Base-by-base conservation (phyloP, 352 stramenopile species). In the Pythium aristosporum region DNA sequence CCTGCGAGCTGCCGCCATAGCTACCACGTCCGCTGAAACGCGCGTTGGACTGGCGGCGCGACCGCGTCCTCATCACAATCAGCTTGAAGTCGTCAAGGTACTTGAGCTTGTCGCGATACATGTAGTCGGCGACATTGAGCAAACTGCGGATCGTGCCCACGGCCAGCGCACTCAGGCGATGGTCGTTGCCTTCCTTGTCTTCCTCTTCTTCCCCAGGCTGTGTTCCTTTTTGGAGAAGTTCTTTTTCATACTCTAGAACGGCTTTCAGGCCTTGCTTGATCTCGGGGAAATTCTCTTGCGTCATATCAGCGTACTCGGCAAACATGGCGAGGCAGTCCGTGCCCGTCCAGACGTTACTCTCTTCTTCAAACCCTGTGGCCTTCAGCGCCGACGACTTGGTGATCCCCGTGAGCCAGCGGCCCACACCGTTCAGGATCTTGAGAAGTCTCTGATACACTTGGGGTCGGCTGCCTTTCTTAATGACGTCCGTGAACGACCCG, bases 21-120 rank as follows among this genome's bases (percentile, higher is more conserved):
- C 67, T 50, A 6, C 56, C 55, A 41, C 47, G 54, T 2, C 43
- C 39, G 42, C 37, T 37, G 20, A 43, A 52, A 16, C 58, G 44
- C 7, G 44, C 16, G 8, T 57, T 60, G 3, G 20, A 32, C 51
- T 66, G 67, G 16, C 67, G 67, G 4, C 76, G 69, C 13, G 64
- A 66, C 4, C 74, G 67, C 7, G 73, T 73, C 60, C 78, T 82
- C 55, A 77, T 69, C 13, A 75, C 73, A 11, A 92, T 79, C 3
- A 95, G 65, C 59, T 92, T 90, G 47, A 91, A 95, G 58, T 95
- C 87, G 52, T 92, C 79, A 11, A 92, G 66, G 48, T 87, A 93
- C 70, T 92, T 90, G 44, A 91, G 65, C 25, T 78, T 57, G n/a
- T 92, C 79, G 9, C 84, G 76, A 21, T 87, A 89, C 85, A 95